Evolutionary conservation across 2,329 filamentous ascomycete genomes (phyloP), one percentile per base, ranked within the genome.

Genomic region (Arachnomyces sp.): DNA sequence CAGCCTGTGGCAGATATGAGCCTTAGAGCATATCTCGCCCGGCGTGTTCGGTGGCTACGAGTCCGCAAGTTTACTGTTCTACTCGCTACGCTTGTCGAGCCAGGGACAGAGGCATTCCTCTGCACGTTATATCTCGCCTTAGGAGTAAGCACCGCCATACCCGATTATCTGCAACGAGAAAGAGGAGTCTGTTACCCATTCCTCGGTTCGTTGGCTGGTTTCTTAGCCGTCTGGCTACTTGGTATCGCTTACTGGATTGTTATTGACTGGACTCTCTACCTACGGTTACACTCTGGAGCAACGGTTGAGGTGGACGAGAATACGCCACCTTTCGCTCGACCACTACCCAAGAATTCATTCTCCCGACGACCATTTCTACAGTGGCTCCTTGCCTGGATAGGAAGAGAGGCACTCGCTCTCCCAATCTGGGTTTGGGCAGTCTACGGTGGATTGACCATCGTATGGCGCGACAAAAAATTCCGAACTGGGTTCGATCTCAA

Each of bases 51-150:
- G 38, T 98, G 92, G 92, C 70, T 96, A 16, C 78, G 92, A 4
- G 93, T 95, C 1, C 75, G 92, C 34, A 98, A 98, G 61, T 96
- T 87, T 69, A 95, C 90, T 0, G 92, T 98, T 11, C 74, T 86
- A 2, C 71, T 84, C 0, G 93, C 92, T 0, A 96, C 93, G 0
- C 68, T 95, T 1, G 86, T 95, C 2, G 92, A 98, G 58, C 92
- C 90, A 0, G 89, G 88, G 2, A 88, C 93, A 1, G 92, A 98
- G 61, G 84, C 83, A 18, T 75, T 98, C 28, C 58, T 96, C 0
- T 95, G 88, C 63, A 87, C 83, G 15, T 65, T 81, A 0, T 88
- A 93, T 55, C 79, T 88, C 32, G 77, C 87, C 1, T 94, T 84
- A 61, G 86, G 82, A 0, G 55, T 86, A 3, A 93, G 86, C 0